Percentiles rank a stretch among this genome's conserved stretches.
Evolutionary conservation across 140 eudicot species (phyloP).

Genomic region (Anethum foeniculum): DNA sequence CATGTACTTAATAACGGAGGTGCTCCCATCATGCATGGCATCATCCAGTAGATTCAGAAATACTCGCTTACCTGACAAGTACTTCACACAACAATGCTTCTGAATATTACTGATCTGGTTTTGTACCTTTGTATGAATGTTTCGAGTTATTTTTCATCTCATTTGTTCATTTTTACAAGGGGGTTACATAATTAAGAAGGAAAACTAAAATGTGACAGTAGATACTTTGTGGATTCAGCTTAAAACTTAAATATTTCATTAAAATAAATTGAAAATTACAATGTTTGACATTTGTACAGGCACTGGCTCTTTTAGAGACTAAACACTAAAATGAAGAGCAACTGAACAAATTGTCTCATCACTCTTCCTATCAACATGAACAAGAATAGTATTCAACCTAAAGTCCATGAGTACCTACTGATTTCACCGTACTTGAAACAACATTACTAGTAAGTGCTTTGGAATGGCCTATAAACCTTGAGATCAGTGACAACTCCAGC

Average conservation of each 20-base stretch:
- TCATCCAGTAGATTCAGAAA: too few species aligned
- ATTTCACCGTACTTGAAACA: background rate
- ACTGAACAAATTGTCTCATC: background rate
- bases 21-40: too few species aligned
- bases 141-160: too few species aligned
- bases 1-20: too few species aligned
- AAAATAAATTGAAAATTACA: background rate
- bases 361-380: background rate
- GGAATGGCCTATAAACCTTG: constrained; percentile 44
- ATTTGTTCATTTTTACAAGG: background rate
- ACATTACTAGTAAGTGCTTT: constrained; percentile 30
- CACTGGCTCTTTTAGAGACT: background rate
- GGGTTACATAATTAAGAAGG: background rate
- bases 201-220: too few species aligned
- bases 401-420: background rate
- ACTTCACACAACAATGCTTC: too few species aligned
- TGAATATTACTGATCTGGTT: too few species aligned
- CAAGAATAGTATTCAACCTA: background rate
- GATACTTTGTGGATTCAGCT: background rate
- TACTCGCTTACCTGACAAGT: too few species aligned
- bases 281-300: background rate
- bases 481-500: constrained; percentile 55
- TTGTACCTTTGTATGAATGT: background rate
- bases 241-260: background rate
- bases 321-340: background rate